Base-by-base conservation (phyloP, 225 moss, liverwort and hornwort species). In the Lunularia cruciata region DNA sequence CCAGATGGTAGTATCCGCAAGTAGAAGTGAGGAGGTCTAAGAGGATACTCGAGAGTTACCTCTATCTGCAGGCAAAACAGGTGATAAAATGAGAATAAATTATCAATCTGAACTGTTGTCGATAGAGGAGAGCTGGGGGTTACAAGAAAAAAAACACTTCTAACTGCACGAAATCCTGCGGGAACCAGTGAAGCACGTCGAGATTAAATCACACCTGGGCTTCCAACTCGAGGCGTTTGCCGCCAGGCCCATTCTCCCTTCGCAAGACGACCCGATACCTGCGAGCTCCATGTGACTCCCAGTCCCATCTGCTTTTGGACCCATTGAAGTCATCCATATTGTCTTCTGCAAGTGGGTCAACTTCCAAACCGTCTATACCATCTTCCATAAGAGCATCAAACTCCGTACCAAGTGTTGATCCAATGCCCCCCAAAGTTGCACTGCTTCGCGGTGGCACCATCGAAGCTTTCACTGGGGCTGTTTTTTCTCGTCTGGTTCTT, bases 21-120 rank as follows among this genome's bases (percentile, higher is more conserved):
- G 40, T 70, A 78, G 68, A 91, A 91, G 40, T 85, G 81, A 78
- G 91, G 88, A 43, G 91, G 77, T 42, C 83, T 72, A 12, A 85
- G 79, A 72, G 94, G 94, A 68, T 95, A 91, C 65, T 95, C 94
- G 22, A 72, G 84, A 86, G 91, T 81, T 47, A 95, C 77, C 73
- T 77, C 79, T 39, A 83, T 70, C 82, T 83, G 32, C 33, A 72
- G 4, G 7, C 60, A 43, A 30, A 67, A 45, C 51, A 19, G 5
- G 19, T 69, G 28, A 68, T 51, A 47, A 53, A n/a, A n/a, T n/a
- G n/a, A 68, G n/a, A 60, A 67, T 47, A 66, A 64, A 47, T 46
- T 18, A 63, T 14, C 63, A 8, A 25, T 5, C 23, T 5, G 26
- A 18, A 45, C 40, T 43, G 16, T 27, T 0, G 45, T 45, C 27